These are phyloP conservation scores for Talaromyces rugulosus DNA, from an alignment of 2,329 filamentous ascomycete species.

Conservation along the genomic window DNA sequence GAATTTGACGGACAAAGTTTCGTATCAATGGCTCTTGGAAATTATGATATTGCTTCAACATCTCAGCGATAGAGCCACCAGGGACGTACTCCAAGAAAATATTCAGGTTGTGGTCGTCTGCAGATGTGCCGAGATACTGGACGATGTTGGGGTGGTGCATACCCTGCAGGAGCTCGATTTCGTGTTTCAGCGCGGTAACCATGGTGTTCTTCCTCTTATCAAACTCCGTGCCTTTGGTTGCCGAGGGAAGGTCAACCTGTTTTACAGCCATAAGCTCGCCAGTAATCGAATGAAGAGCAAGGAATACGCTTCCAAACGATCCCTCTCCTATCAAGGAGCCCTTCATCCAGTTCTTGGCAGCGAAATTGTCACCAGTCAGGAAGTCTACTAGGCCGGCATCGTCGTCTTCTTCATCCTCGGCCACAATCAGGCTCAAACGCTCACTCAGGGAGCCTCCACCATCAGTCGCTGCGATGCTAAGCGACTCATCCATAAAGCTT, in stretches of 20 bases:
- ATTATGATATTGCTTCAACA: constrained; percentile 97
- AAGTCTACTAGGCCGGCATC: constrained; percentile 89
- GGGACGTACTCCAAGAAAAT: constrained; percentile 99
- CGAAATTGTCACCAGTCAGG: constrained; percentile 87
- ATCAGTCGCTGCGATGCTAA: constrained; percentile 61
- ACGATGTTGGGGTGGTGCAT: constrained; percentile 96
- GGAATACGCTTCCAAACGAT: constrained; percentile 92
- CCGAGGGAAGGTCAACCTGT: constrained; percentile 88
- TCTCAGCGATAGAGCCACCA: constrained; percentile 93
- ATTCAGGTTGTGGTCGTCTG: constrained; percentile 86
- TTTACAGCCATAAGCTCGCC: constrained; percentile 98
- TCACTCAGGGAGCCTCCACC: constrained; percentile 71
- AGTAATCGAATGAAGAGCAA: constrained; percentile 91
- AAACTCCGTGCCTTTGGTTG: constrained; percentile 69
- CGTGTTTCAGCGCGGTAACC: constrained; percentile 94
- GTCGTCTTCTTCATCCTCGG: constrained; percentile 84
- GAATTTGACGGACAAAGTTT: constrained; percentile 94
- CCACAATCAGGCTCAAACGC: constrained; percentile 74
- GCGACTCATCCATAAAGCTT: constrained; percentile 82
- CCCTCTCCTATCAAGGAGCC: constrained; percentile 94
- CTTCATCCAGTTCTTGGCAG: constrained; percentile 99
- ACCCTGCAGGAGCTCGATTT: constrained; percentile 89
- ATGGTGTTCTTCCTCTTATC: constrained; percentile 95
- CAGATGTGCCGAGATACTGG: constrained; percentile 93
- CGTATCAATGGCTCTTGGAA: constrained; percentile 88